phyloP scores from a whole-genome alignment of 2,329 filamentous ascomycete genomes.

The Cyphellophora attinorum region DNA sequence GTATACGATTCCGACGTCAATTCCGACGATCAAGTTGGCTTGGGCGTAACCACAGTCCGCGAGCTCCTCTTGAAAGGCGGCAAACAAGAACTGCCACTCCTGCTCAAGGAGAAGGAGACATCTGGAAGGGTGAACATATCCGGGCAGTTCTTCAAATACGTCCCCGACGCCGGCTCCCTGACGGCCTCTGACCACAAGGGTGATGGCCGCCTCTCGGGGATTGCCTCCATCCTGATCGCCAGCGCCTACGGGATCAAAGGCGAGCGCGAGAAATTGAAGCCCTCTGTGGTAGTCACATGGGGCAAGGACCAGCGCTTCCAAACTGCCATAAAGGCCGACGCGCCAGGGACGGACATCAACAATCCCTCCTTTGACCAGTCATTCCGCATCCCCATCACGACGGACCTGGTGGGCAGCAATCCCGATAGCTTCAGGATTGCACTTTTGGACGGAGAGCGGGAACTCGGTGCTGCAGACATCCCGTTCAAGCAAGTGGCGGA shows the following conservation, averaged over 20 bases:
- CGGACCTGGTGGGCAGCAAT: constrained; percentile 12
- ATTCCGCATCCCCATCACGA: constrained; percentile 13
- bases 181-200: constrained; percentile 14
- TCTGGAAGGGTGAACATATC: constrained; percentile 10
- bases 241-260: constrained; percentile 12
- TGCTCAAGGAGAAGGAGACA: constrained; percentile 10
- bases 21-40: constrained; percentile 9
- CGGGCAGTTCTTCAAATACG: constrained; percentile 12
- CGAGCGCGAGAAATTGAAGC: constrained; percentile 11
- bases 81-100: constrained; percentile 7
- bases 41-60: constrained; percentile 10
- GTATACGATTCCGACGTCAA: constrained; percentile 9
- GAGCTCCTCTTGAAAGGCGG: constrained; percentile 10
- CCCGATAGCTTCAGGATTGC: constrained; percentile 13
- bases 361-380: constrained; percentile 14
- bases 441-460: constrained; percentile 12
- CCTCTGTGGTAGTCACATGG: constrained; percentile 13
- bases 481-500: constrained; percentile 12
- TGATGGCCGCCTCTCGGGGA: constrained; percentile 13
- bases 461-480: constrained; percentile 12
- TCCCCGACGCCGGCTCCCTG: constrained; percentile 13
- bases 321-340: constrained; percentile 13
- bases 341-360: constrained; percentile 14
- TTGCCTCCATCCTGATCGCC: constrained; percentile 12
- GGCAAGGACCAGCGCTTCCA: constrained; percentile 13